Conservation (phyloP, 495 filamentous ascomycete species). For the Annulohypoxylon stygium region DNA sequence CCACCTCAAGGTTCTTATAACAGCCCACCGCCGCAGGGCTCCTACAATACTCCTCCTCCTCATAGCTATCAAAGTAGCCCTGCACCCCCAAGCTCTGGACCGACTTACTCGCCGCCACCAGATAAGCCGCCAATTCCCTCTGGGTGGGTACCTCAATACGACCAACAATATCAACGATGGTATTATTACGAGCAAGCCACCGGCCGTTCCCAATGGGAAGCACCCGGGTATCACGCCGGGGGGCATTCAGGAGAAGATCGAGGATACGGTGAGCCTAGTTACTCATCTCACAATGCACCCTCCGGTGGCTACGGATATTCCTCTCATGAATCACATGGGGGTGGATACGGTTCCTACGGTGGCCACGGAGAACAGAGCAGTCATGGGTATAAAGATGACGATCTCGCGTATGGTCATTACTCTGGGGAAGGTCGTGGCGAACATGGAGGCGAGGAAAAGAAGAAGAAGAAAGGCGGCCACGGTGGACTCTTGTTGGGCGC, state of each 20-base stretch:
- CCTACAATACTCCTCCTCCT: slow-evolving; percentile 11
- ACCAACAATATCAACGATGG: slow-evolving; percentile 68
- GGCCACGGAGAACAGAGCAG: slow-evolving; percentile 16
- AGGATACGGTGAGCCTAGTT: slow-evolving; percentile 38
- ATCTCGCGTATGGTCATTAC: slow-evolving; percentile 33
- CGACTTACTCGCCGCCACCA: slow-evolving; percentile 55
- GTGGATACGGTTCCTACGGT: slow-evolving; percentile 28
- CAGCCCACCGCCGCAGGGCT: slow-evolving; percentile 51
- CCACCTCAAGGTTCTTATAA: slow-evolving; percentile 41
- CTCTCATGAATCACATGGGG: slow-evolving; percentile 29
- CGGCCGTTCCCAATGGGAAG: slow-evolving; percentile 72
- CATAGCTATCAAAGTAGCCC: slow-evolving; percentile 44
- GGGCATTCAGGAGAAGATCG: slow-evolving; percentile 29
- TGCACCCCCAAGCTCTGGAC: slow-evolving; percentile 52
- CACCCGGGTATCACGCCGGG: slow-evolving; percentile 54
- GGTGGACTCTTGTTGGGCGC: slow-evolving; percentile 63
- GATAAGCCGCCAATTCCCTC: slow-evolving; percentile 67
- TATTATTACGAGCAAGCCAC: slow-evolving; percentile 71
- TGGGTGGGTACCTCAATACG: slow-evolving; percentile 73
- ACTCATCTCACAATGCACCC: slow-evolving; percentile 33
- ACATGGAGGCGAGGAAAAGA: slow-evolving; percentile 52
- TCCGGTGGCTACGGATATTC: slow-evolving; percentile 33
- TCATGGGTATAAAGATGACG: slow-evolving; percentile 31
- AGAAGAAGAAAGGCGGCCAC: slow-evolving; percentile 56
- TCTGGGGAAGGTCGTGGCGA: slow-evolving; percentile 45